Percentiles rank a stretch among this genome's conserved stretches.
These are phyloP conservation scores for Niveomyces coronatus DNA, from an alignment of 2,329 filamentous ascomycete species.

Conservation along the genomic window DNA sequence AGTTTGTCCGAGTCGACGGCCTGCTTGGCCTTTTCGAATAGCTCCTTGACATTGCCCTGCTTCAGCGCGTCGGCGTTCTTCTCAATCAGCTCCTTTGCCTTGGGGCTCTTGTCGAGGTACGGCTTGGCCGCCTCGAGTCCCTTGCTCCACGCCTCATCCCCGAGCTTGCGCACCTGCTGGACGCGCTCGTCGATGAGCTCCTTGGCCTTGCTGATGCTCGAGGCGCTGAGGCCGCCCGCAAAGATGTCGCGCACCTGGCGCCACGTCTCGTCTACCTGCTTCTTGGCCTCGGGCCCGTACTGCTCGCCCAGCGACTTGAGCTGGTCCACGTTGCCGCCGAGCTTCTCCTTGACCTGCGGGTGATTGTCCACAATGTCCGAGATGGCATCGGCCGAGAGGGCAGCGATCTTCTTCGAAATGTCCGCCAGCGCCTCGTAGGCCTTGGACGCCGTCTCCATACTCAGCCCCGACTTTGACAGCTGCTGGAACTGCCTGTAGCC, in stretches of 20 bases:
- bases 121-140: constrained; percentile 61
- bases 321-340: constrained; percentile 57
- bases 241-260: constrained; percentile 58
- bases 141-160: constrained; percentile 64
- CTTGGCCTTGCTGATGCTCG: constrained; percentile 43
- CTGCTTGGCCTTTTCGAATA: constrained; percentile 52
- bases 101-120: constrained; percentile 64
- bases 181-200: constrained; percentile 60
- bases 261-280: constrained; percentile 65
- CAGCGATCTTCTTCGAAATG: constrained; percentile 46
- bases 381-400: constrained; percentile 51
- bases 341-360: constrained; percentile 60
- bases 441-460: constrained; percentile 49
- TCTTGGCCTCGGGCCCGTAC: constrained; percentile 67
- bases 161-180: constrained; percentile 59
- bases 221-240: constrained; percentile 46
- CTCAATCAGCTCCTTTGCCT: constrained; percentile 62
- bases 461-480: constrained; percentile 48
- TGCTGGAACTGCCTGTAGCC: constrained; percentile 58
- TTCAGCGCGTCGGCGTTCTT: constrained; percentile 59
- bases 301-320: constrained; percentile 59
- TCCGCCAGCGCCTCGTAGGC: constrained; percentile 54
- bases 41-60: constrained; percentile 52
- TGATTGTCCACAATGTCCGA: constrained; percentile 62
- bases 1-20: constrained; percentile 52